A percentile compares a stretch with the other conserved stretches of the same genome.
Conservation (phyloP, 257 asterid species). For the Rehmannia glutinosa region DNA sequence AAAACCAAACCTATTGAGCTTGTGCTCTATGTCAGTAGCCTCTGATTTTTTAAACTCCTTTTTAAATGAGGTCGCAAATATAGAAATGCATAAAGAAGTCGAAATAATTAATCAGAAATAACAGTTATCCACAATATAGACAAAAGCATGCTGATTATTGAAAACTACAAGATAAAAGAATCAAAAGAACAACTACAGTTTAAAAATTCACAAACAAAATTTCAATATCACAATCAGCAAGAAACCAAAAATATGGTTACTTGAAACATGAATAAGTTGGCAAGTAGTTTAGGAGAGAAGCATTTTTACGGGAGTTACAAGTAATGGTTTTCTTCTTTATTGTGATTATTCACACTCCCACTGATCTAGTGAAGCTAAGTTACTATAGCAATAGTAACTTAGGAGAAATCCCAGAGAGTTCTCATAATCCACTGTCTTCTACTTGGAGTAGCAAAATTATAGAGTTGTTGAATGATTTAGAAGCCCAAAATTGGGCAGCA, state of each 20-base stretch:
- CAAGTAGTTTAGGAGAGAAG: not conserved
- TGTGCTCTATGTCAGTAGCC: not conserved
- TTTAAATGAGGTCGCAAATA: not conserved
- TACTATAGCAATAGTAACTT: too few relatives aligned
- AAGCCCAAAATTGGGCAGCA: too few relatives aligned
- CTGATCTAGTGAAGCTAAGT: not conserved
- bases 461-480: not conserved
- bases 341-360: not conserved
- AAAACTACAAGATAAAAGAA: not conserved
- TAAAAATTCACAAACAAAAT: not conserved
- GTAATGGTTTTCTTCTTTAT: not conserved
- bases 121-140: not conserved
- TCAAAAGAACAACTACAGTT: not conserved
- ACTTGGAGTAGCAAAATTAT: not conserved
- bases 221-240: not conserved
- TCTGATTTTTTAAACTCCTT: not conserved
- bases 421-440: slow-evolving; percentile 1
- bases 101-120: not conserved
- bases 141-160: not conserved
- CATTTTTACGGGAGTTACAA: not conserved
- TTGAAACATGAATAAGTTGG: not conserved
- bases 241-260: not conserved
- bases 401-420: not conserved
- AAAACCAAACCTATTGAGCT: not conserved
- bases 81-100: not conserved